Conservation (phyloP, 257 asterid genomes). For the Solanum chiquidenum region DNA sequence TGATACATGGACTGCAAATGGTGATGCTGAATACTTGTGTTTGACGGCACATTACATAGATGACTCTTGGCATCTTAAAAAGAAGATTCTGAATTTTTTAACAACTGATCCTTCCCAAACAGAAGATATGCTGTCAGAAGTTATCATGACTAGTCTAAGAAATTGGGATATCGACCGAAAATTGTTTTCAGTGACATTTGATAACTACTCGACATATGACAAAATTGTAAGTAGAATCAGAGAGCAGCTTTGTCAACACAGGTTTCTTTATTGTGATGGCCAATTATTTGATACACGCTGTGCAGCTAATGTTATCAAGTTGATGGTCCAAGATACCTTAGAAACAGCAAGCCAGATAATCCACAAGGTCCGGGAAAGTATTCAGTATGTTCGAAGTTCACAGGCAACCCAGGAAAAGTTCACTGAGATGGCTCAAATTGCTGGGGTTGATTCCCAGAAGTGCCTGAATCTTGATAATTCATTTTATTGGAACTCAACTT, state of each 20-base stretch:
- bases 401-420: constrained; percentile 63
- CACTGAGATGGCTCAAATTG: constrained; percentile 52
- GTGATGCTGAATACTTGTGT: constrained; percentile 53
- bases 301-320: constrained; percentile 75
- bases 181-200: constrained; percentile 73
- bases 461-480: constrained; percentile 47
- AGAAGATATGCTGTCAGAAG: constrained; percentile 54
- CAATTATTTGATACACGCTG: constrained; percentile 79
- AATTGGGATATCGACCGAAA: constrained; percentile 81
- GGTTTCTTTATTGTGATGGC: constrained; percentile 80
- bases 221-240: constrained; percentile 50
- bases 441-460: constrained; percentile 44
- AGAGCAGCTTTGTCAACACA: constrained; percentile 67
- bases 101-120: constrained; percentile 58
- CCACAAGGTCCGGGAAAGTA: constrained; percentile 58
- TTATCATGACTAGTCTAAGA: constrained; percentile 55
- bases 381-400: constrained; percentile 57
- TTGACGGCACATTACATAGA: constrained; percentile 76
- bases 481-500: constrained; percentile 72
- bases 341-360: constrained; percentile 54
- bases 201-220: constrained; percentile 45
- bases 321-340: constrained; percentile 67
- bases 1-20: constrained; percentile 59
- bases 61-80: constrained; percentile 68
- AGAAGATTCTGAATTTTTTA: constrained; percentile 56